Evolutionary conservation across 352 stramenopile species (phyloP), one percentile per base, ranked within the genome.

Genomic region (Elongisporangium anandrum): DNA sequence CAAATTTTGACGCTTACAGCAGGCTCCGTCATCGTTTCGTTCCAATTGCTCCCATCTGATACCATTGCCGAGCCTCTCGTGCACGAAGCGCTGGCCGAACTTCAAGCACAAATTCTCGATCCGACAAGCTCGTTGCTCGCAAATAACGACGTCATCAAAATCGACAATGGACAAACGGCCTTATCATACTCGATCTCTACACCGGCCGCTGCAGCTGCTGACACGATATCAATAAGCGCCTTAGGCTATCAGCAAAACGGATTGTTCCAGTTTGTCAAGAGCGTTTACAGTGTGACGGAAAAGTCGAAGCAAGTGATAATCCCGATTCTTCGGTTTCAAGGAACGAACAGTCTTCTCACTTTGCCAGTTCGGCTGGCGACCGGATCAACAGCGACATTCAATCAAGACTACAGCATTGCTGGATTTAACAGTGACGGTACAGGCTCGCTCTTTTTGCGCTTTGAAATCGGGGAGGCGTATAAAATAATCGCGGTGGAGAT

Each of bases 1-100:
- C 64, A 77, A 26, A 87, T 92, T 34, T 64, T 72, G 2, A 70
- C 66, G 10, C 29, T 92, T 1, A 52, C 74, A 17, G 66, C 74
- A 34, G 82, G 82, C 6, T 92, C 80, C 0, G 77, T 92, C 4
- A 68, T 90, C 38, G 82, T 92, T 12, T 75, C 78, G 5, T 92
- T 92, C 56, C 56, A 79, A 45, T 56, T 92, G 16, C 21, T 85
- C 16, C 59, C 80, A 4, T 88, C 79, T 0, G 55, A 77, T 15
- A 82, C 73, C 24, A 48, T 72, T 12, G 82, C 68, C 0, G 78
- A 90, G 29, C 60, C 65, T 9, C 69, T 82, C 2, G 78, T 84
- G n/a, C 58, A 56, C 12, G 78, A 92, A 38, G 50, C 73, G 2
- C 23, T 90, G 8, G 45, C 66, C 19, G 65, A 84, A 45, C 63